phyloP scores from a whole-genome alignment of 768 basidiomycete species.

The Agaricus bisporus region DNA sequence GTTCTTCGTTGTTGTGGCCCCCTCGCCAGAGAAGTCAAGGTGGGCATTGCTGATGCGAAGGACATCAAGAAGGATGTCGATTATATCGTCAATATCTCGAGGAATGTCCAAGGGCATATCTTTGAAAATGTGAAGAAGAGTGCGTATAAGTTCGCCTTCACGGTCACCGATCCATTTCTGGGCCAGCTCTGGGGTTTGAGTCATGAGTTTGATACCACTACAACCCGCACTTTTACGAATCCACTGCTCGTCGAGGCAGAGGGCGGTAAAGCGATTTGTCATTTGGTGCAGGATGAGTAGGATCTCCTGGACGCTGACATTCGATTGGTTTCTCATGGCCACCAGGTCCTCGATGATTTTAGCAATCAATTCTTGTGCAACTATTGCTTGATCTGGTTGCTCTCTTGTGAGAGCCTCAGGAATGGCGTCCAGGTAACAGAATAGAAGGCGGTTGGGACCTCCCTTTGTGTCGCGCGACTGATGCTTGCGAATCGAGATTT shows the following conservation, averaged over 20 bases:
- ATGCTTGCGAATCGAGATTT: constrained; percentile 61
- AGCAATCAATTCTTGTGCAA: constrained; percentile 54
- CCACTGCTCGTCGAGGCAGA: constrained; percentile 93
- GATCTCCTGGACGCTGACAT: constrained; percentile 48
- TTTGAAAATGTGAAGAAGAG: constrained; percentile 86
- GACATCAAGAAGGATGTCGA: constrained; percentile 67
- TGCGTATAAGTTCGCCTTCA: constrained; percentile 86
- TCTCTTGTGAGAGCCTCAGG: constrained; percentile 71
- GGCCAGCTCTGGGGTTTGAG: constrained; percentile 62
- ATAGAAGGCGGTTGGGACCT: constrained; percentile 51
- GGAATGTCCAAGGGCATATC: constrained; percentile 91
- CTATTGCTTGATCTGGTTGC: constrained; percentile 50
- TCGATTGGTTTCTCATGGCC: constrained; percentile 39
- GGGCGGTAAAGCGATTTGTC: constrained; percentile 72
- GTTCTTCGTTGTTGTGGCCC: constrained; percentile 35
- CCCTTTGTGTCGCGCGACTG: constrained; percentile 51
- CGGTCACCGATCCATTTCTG: constrained; percentile 79
- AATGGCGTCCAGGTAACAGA: constrained; percentile 75
- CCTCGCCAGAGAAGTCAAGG: constrained; percentile 39
- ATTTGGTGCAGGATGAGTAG: constrained; percentile 73
- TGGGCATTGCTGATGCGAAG: constrained; percentile 54
- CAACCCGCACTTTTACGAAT: constrained; percentile 85
- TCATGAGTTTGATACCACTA: constrained; percentile 77
- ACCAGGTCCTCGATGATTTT: constrained; percentile 65
- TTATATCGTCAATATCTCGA: constrained; percentile 70